Evolutionary conservation across 2,329 filamentous ascomycete species (phyloP), one percentile per base, ranked within the genome.

Genomic region (Myriosclerotinia curreyana): DNA sequence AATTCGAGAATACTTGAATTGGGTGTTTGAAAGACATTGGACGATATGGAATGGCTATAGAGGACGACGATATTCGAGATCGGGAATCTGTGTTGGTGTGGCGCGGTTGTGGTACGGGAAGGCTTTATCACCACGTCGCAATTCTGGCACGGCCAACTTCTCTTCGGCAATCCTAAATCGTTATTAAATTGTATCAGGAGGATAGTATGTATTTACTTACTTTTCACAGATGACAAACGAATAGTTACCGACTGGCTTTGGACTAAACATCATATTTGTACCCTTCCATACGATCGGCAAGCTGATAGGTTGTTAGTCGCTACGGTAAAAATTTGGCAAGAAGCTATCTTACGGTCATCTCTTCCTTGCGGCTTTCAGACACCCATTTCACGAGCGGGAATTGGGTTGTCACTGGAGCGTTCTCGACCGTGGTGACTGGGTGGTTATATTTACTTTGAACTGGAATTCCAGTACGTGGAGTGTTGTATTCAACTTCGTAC

Each of bases 51-150:
- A 22, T 17, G 40, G 40, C 3, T 7, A 58, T 46, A 7, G 12
- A 36, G 20, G 20, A 22, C 14, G 25, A 34, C 3, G 20, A 44
- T 42, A 44, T 36, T 48, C 7, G 42, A 36, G 12, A 36, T 58
- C 2, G 42, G 20, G n/a, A 9, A 2, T 34, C 42, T 25, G 20
- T 1, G 17, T 3, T 12, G 12, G 12, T 17, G 7, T 36, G 42
- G n/a, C 25, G 20, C 7, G 15, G 11, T 36, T 4, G 42, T 46
- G 28, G 28, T 52, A 52, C 50, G 34, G 20, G 49, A 52, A 17
- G 28, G 20, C 28, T 46, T 22, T 22, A 58, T 34, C 54, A 58
- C 22, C 54, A 25, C 42, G 46, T 58, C 42, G 54, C 25, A 28
- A 58, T 58, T 58, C 42, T 58, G 14, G 14, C 12, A 46, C 6